Percentiles rank a stretch among this genome's conserved stretches.
Conservation (phyloP, 306 rosid species). For the Cicer pinnatifidum region DNA sequence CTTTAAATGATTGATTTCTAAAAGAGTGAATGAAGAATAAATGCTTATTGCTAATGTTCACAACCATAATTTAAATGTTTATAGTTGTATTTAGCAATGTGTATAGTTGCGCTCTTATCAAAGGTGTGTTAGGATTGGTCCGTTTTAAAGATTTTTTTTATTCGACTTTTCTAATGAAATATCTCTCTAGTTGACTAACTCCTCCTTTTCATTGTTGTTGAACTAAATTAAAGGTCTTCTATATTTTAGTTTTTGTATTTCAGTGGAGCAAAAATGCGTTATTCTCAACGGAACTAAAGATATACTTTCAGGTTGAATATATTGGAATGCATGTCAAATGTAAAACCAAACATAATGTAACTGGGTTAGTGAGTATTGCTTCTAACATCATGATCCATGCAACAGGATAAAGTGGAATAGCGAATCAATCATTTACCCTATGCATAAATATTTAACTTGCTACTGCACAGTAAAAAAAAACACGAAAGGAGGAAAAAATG, state of each 20-base stretch:
- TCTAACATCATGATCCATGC: neutral
- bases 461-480: neutral
- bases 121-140: neutral
- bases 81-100: neutral
- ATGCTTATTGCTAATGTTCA: neutral
- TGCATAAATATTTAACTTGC: too few relatives aligned
- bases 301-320: neutral
- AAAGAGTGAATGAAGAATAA: constrained; percentile 4
- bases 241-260: neutral
- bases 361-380: neutral
- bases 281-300: neutral
- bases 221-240: neutral
- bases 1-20: neutral
- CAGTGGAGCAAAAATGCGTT: neutral
- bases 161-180: neutral
- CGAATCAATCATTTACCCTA: too few relatives aligned
- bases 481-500: neutral
- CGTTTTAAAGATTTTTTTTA: neutral
- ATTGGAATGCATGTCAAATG: neutral
- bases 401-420: too few relatives aligned
- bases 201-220: neutral
- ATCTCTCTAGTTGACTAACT: neutral
- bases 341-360: neutral
- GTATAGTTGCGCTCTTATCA: neutral
- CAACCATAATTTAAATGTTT: neutral